phyloP scores from a whole-genome alignment of 768 basidiomycete species.

The Termitomyces sp. region DNA sequence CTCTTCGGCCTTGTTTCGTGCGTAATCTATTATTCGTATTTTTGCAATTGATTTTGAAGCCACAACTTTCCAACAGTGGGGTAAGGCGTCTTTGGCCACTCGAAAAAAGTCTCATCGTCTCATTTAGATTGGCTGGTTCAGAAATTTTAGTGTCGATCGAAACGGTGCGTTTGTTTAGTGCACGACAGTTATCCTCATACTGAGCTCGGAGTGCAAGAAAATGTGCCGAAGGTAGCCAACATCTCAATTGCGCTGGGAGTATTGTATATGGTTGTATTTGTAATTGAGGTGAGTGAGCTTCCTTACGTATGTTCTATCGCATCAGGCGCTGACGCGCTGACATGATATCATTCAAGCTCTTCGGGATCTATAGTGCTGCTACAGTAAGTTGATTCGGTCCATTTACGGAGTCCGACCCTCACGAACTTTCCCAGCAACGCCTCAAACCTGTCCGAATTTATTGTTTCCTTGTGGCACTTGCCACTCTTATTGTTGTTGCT shows the following conservation, averaged over 20 bases:
- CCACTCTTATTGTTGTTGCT: slow-evolving; percentile 46
- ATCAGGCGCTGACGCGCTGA: slow-evolving; percentile 1
- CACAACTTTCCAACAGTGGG: slow-evolving; percentile 21
- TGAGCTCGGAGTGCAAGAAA: slow-evolving; percentile 24
- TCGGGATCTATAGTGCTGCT: slow-evolving; percentile 50
- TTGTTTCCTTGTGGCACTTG: slow-evolving; percentile 46
- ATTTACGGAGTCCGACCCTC: background rate
- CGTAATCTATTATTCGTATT: slow-evolving; percentile 24
- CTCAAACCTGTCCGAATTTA: slow-evolving; percentile 51
- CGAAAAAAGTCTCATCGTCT: background rate
- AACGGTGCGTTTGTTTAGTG: slow-evolving; percentile 36
- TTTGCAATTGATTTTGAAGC: background rate
- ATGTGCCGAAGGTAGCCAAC: slow-evolving; percentile 42
- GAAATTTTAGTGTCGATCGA: slow-evolving; percentile 45
- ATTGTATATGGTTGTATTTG: slow-evolving; percentile 47
- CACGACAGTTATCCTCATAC: background rate
- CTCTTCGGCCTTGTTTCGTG: slow-evolving; percentile 66
- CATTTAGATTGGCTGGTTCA: slow-evolving; percentile 59
- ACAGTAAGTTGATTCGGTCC: slow-evolving; percentile 39
- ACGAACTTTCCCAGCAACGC: slow-evolving; percentile 44
- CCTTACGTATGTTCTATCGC: background rate
- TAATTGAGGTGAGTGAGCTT: slow-evolving; percentile 39
- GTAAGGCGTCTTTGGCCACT: slow-evolving; percentile 21
- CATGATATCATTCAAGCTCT: slow-evolving; percentile 25
- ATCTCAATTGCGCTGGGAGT: slow-evolving; percentile 60